phyloP scores from a whole-genome alignment of 169 alveolate species.

The Plasmodium gonderi region DNA sequence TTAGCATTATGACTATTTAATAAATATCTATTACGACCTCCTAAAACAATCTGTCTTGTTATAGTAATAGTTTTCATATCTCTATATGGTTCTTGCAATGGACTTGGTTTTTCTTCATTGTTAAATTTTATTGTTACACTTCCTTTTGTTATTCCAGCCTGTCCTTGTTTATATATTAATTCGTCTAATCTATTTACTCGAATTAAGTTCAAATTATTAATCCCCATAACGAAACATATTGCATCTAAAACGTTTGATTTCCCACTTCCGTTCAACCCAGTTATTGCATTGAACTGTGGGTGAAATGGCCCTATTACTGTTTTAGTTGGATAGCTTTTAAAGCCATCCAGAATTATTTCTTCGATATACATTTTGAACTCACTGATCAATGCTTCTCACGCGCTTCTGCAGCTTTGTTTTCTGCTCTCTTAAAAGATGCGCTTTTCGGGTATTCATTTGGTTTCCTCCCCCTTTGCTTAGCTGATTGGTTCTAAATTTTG shows the following conservation, averaged over 20 bases:
- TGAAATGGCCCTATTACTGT: slow-evolving; percentile 94
- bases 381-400: background rate
- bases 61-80: slow-evolving; percentile 91
- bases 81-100: slow-evolving; percentile 88
- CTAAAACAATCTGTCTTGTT: slow-evolving; percentile 93
- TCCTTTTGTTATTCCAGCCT: slow-evolving; percentile 98
- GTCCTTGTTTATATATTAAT: slow-evolving; percentile 98
- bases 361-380: slow-evolving; percentile 92
- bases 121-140: slow-evolving; percentile 97
- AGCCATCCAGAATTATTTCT: slow-evolving; percentile 96
- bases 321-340: slow-evolving; percentile 95
- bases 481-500: too few relatives aligned
- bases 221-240: slow-evolving; percentile 97
- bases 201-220: slow-evolving; percentile 88
- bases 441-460: too few relatives aligned
- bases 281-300: slow-evolving; percentile 98
- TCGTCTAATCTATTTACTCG: slow-evolving; percentile 96
- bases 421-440: too few relatives aligned
- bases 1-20: slow-evolving; percentile 96
- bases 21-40: slow-evolving; percentile 95
- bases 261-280: slow-evolving; percentile 99
- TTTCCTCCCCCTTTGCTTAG: too few relatives aligned
- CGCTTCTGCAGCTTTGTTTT: too few relatives aligned
- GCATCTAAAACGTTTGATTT: slow-evolving; percentile 99
- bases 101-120: slow-evolving; percentile 88